A percentile compares a stretch with the other conserved stretches of the same genome.
Conservation (phyloP, 23 red algal genomes). For the Gracilaria domingensis region DNA sequence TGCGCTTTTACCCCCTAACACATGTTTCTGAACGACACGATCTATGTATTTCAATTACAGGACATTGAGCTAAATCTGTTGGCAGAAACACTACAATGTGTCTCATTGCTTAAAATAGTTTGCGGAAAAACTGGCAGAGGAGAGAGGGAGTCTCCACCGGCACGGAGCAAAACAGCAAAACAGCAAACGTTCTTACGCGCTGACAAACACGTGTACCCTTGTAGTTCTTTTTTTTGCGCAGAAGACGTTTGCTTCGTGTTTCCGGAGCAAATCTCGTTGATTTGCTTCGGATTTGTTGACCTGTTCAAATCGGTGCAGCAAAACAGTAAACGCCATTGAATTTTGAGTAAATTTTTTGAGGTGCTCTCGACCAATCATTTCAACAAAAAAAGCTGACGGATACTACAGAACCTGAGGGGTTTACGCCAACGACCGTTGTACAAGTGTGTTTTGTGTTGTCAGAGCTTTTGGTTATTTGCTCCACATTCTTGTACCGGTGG, state of each 20-base stretch:
- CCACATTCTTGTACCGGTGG: background rate
- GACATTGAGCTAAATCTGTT: too few relatives aligned
- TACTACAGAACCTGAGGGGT: background rate
- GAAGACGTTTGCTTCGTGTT: background rate
- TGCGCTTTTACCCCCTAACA: too few relatives aligned
- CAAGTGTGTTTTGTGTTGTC: background rate
- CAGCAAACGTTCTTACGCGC: background rate
- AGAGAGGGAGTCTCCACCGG: slow-evolving; percentile 6
- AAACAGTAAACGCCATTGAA: background rate
- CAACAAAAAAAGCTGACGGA: background rate
- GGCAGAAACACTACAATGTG: too few relatives aligned
- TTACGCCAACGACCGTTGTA: background rate
- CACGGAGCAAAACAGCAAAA: slow-evolving; percentile 1
- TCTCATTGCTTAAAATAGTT: too few relatives aligned
- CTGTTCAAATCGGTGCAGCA: background rate
- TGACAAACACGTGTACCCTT: background rate
- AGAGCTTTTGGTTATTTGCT: background rate
- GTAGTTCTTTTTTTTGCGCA: background rate
- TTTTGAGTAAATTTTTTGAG: background rate
- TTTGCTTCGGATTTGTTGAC: background rate
- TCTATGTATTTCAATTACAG: too few relatives aligned
- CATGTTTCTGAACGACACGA: too few relatives aligned
- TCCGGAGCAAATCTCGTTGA: background rate
- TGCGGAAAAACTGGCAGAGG: too few relatives aligned
- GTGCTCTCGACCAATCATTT: background rate